Percentiles rank a stretch among this genome's conserved stretches.
These are phyloP conservation scores for Neonectria punicea DNA, from an alignment of 2,329 filamentous ascomycete species.

Conservation along the genomic window DNA sequence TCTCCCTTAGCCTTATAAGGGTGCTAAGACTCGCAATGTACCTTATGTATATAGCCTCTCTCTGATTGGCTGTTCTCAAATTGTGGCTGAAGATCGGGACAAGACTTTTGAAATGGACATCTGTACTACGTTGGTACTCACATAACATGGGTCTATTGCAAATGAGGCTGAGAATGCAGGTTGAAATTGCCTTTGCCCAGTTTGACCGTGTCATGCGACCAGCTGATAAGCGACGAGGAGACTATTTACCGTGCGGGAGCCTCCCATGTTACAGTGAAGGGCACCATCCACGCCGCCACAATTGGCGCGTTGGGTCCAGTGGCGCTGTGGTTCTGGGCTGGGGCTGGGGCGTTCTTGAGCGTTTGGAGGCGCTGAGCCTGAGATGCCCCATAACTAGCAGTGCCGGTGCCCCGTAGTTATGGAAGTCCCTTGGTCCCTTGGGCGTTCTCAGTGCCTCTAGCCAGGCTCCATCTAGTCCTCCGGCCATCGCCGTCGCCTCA, in stretches of 20 bases:
- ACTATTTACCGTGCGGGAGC: conserved; percentile 22
- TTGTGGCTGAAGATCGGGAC: too few relatives aligned
- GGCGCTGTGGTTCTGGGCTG: neutral
- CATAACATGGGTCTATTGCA: too few relatives aligned
- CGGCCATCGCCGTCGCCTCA: conserved; percentile 19
- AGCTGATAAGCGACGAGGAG: conserved; percentile 29
- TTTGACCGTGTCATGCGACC: conserved; percentile 9
- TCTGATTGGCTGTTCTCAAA: too few relatives aligned
- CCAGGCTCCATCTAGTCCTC: neutral
- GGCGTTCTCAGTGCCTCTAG: conserved; percentile 5
- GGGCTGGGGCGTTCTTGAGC: conserved; percentile 1
- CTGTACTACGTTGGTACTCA: too few relatives aligned
- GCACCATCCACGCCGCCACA: neutral
- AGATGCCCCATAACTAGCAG: too few relatives aligned
- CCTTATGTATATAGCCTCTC: too few relatives aligned
- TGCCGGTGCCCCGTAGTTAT: neutral
- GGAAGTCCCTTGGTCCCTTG: neutral
- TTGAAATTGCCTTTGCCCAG: neutral
- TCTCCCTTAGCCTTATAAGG: too few relatives aligned
- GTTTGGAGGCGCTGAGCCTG: neutral
- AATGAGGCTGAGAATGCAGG: conserved; percentile 3
- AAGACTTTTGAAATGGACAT: too few relatives aligned
- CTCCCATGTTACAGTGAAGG: neutral
- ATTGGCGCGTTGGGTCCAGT: conserved; percentile 10
- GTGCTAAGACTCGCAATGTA: too few relatives aligned